Percentiles rank a stretch among this genome's conserved stretches.
phyloP scores from a whole-genome alignment of 2,329 filamentous ascomycete genomes.

The Corinectria fuckeliana region DNA sequence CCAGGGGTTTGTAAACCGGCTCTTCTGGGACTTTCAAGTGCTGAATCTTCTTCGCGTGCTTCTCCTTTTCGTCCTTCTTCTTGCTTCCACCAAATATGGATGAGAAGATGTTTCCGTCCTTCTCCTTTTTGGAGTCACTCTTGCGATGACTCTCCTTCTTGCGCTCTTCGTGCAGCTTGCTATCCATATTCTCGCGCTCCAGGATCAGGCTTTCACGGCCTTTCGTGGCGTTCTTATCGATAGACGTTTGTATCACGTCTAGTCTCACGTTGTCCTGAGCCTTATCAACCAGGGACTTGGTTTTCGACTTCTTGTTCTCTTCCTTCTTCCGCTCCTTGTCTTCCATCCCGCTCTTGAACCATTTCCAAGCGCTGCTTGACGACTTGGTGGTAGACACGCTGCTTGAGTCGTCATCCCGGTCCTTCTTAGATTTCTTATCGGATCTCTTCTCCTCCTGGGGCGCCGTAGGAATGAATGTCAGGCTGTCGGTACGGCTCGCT shows the following conservation, averaged over 20 bases:
- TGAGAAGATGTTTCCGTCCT: constrained; percentile 91
- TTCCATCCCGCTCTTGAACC: constrained; percentile 80
- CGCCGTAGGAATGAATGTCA: constrained; percentile 82
- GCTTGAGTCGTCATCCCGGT: constrained; percentile 68
- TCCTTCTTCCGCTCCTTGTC: constrained; percentile 67
- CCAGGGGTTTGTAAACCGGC: constrained; percentile 71
- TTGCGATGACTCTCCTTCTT: constrained; percentile 82
- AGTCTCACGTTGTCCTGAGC: constrained; percentile 80
- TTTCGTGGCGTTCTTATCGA: constrained; percentile 70
- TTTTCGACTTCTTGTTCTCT: constrained; percentile 71
- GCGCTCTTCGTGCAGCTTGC: constrained; percentile 78
- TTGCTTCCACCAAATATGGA: constrained; percentile 91
- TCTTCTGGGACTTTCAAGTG: constrained; percentile 83
- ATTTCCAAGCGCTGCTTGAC: constrained; percentile 72
- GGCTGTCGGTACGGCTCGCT: constrained; percentile 72
- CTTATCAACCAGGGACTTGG: constrained; percentile 62
- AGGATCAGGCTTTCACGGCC: constrained; percentile 84
- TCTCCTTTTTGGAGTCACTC: constrained; percentile 84
- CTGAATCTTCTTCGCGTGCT: constrained; percentile 74
- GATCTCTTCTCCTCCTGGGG: constrained; percentile 72
- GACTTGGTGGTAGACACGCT: constrained; percentile 68
- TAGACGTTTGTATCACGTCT: constrained; percentile 86
- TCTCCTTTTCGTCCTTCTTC: constrained; percentile 83
- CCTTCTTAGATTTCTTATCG: constrained; percentile 79
- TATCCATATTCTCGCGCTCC: constrained; percentile 76